These are phyloP conservation scores for Ophiobolus disseminans DNA, from an alignment of 2,329 filamentous ascomycete species.

Conservation along the genomic window DNA sequence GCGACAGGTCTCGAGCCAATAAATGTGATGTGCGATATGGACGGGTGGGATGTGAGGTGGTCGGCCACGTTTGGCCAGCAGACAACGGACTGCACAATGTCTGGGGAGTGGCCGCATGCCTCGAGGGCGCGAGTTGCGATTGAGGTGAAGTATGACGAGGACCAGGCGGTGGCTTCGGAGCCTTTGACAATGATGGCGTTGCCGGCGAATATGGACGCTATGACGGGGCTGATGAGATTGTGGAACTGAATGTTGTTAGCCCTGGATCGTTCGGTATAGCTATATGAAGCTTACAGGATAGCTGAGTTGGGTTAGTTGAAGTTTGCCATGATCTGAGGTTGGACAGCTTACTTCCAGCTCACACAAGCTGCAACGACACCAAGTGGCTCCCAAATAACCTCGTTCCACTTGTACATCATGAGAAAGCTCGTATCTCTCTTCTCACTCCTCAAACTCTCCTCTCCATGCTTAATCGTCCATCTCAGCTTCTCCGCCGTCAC, in stretches of 20 bases:
- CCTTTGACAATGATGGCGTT: slow-evolving; percentile 93
- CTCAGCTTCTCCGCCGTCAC: slow-evolving; percentile 92
- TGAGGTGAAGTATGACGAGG: slow-evolving; percentile 77
- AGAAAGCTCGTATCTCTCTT: slow-evolving; percentile 84
- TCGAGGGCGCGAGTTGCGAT: slow-evolving; percentile 80
- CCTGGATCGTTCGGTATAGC: neutral
- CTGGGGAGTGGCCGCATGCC: slow-evolving; percentile 81
- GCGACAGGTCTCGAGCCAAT: slow-evolving; percentile 90
- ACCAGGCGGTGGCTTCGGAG: slow-evolving; percentile 96
- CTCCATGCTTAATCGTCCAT: slow-evolving; percentile 92
- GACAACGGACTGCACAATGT: slow-evolving; percentile 81
- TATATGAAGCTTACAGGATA: slow-evolving; percentile 50
- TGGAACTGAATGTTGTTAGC: slow-evolving; percentile 71
- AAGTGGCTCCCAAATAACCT: slow-evolving; percentile 87
- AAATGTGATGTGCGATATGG: slow-evolving; percentile 89
- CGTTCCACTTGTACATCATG: slow-evolving; percentile 95
- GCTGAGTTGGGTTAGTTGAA: slow-evolving; percentile 33
- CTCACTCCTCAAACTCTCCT: slow-evolving; percentile 76
- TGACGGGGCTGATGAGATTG: slow-evolving; percentile 89
- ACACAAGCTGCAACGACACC: slow-evolving; percentile 92
- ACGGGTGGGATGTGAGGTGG: slow-evolving; percentile 83
- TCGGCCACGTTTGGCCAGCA: slow-evolving; percentile 87
- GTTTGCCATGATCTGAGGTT: neutral
- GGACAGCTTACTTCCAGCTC: slow-evolving; percentile 82
- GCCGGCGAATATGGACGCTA: slow-evolving; percentile 87